These are phyloP conservation scores for Eucalyptus viminalis DNA, from an alignment of 345 rosid genomes.

Conservation along the genomic window DNA sequence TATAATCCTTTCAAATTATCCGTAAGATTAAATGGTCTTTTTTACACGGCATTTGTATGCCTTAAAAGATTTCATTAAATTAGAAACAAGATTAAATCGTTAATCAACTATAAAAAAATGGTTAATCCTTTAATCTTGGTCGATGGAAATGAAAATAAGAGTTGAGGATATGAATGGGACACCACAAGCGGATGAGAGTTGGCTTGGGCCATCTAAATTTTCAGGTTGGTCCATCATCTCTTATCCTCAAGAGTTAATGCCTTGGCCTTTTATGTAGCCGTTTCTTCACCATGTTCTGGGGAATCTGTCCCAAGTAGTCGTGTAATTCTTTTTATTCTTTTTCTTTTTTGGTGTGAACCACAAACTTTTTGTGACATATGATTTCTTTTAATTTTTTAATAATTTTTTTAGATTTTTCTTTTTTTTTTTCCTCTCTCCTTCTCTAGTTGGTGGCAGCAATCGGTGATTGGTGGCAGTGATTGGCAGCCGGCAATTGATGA, in stretches of 20 bases:
- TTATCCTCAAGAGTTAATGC: neutral
- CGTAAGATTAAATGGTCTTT: neutral
- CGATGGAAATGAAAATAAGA: neutral
- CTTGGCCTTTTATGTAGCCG: neutral
- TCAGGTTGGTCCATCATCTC: neutral
- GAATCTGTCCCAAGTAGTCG: neutral
- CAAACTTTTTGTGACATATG: neutral
- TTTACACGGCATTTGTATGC: neutral
- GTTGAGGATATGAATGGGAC: neutral
- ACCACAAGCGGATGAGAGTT: neutral
- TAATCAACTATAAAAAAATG: neutral
- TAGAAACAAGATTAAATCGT: neutral
- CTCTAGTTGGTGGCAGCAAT: no score
- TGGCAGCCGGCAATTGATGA: no score
- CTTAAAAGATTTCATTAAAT: neutral
- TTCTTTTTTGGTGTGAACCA: neutral
- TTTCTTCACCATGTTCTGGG: neutral
- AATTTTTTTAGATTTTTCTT: no score
- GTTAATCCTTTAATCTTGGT: neutral
- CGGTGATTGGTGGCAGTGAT: accelerated
- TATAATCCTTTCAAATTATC: neutral
- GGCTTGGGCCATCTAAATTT: neutral
- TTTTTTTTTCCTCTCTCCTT: no score
- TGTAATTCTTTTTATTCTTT: neutral
- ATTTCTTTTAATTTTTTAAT: no score